phyloP scores from a whole-genome alignment of 495 filamentous ascomycete genomes.

The Hypoxylon lenormandii region DNA sequence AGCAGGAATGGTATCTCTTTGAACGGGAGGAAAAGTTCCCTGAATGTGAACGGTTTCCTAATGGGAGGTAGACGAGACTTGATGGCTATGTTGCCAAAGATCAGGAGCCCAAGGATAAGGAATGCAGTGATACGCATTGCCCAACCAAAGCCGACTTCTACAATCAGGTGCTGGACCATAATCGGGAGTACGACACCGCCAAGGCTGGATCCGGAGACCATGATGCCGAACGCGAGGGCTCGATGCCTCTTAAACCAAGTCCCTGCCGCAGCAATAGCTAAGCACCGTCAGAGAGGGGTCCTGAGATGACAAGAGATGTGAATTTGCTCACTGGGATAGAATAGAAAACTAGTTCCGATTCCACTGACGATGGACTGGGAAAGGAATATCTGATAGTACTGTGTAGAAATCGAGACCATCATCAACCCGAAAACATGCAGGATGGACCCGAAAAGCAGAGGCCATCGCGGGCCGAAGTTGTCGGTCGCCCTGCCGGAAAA shows the following conservation, averaged over 20 bases:
- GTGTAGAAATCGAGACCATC: constrained; percentile 71
- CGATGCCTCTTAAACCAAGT: constrained; percentile 73
- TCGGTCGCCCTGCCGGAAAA: constrained; percentile 72
- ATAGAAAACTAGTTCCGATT: constrained; percentile 38
- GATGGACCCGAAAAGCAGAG: constrained; percentile 68
- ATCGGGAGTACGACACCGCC: constrained; percentile 74
- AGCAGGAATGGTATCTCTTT: constrained; percentile 57
- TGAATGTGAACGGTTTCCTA: constrained; percentile 34
- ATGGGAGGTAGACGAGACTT: constrained; percentile 28
- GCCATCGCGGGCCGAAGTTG: constrained; percentile 69
- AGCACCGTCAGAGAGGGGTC: constrained; percentile 3
- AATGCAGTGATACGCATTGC: constrained; percentile 74
- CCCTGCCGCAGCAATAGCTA: constrained; percentile 23
- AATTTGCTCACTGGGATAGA: constrained; percentile 29
- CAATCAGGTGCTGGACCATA: constrained; percentile 70
- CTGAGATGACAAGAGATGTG: background rate
- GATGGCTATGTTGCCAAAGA: constrained; percentile 58
- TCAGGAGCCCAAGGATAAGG: constrained; percentile 68
- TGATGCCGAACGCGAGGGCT: constrained; percentile 72
- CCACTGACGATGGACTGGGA: constrained; percentile 64
- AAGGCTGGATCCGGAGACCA: constrained; percentile 69
- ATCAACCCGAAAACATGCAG: constrained; percentile 78
- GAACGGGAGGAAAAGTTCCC: constrained; percentile 35
- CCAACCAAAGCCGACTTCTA: constrained; percentile 71
- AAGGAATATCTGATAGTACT: constrained; percentile 73